Conservation (phyloP, 2,329 filamentous ascomycete species). For the Raffaelea albimanens region DNA sequence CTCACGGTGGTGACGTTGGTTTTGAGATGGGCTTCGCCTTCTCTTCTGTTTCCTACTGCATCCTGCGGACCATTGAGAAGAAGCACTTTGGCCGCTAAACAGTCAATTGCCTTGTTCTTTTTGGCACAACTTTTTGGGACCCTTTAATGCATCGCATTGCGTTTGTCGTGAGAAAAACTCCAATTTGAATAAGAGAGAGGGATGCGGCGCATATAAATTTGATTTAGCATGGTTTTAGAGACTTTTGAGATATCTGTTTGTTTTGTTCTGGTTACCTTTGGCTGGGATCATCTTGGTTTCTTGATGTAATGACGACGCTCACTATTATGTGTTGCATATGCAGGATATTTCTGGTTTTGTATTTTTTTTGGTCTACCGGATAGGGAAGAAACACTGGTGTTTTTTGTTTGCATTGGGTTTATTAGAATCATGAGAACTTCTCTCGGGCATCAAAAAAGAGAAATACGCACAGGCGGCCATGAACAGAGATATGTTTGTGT, state of each 20-base stretch:
- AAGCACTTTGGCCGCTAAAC: constrained; percentile 24
- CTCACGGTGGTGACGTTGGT: constrained; percentile 40
- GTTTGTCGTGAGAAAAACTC: no score
- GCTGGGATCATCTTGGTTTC: no score
- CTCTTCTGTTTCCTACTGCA: constrained; percentile 35
- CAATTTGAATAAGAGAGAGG: no score
- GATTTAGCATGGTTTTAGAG: not conserved
- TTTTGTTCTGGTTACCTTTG: not conserved
- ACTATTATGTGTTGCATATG: no score
- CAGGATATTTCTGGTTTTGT: not conserved
- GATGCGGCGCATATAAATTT: no score
- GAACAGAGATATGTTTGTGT: no score
- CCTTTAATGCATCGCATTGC: no score
- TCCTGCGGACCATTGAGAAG: constrained; percentile 36
- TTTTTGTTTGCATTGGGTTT: not conserved
- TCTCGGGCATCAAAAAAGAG: no score
- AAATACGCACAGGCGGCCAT: no score
- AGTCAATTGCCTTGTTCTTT: not conserved
- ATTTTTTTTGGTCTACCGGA: not conserved
- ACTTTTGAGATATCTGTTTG: no score
- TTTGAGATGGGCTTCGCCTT: constrained; percentile 50
- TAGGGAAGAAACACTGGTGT: not conserved
- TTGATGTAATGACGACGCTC: not conserved
- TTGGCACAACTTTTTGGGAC: no score
- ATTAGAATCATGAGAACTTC: not conserved